Evolutionary conservation across 116 monocot species (phyloP).

Genomic region (Papilionanthe hybrid): DNA sequence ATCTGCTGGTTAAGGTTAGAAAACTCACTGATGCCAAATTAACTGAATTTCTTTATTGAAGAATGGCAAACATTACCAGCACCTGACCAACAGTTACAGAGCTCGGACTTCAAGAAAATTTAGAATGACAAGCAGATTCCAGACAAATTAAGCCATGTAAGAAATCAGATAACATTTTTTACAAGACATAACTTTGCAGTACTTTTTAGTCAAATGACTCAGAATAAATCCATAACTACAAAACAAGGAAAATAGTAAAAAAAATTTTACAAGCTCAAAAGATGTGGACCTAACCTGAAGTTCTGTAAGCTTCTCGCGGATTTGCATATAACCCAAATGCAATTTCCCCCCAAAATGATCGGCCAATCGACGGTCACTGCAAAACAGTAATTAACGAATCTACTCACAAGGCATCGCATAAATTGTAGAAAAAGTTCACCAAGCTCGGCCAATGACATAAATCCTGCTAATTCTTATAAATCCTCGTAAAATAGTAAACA

Average conservation of each 20-base stretch:
- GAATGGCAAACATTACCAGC: constrained; percentile 43
- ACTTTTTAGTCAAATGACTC: constrained; percentile 1
- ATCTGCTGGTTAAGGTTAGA: constrained; percentile 15
- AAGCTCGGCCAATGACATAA: constrained; percentile 6
- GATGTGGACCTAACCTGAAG: constrained; percentile 44
- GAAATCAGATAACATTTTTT: not conserved
- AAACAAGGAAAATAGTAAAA: not conserved
- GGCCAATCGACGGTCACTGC: constrained; percentile 56
- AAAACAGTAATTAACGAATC: constrained; percentile 1
- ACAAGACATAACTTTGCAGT: not conserved
- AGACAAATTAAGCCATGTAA: not conserved
- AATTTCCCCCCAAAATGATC: constrained; percentile 94
- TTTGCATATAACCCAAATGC: constrained; percentile 83
- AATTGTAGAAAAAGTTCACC: constrained; percentile 7
- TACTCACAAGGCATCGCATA: constrained; percentile 6
- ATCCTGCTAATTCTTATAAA: constrained; percentile 17
- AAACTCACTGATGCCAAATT: constrained; percentile 39
- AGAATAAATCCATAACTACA: not conserved
- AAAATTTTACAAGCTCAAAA: not conserved
- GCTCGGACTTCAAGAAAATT: constrained; percentile 19
- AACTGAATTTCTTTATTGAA: constrained; percentile 28
- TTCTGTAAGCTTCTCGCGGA: constrained; percentile 78
- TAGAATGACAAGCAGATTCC: not conserved
- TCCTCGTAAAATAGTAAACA: constrained; percentile 34
- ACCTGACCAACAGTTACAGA: constrained; percentile 39